Evolutionary conservation across 2,329 filamentous ascomycete species (phyloP), one percentile per base, ranked within the genome.

Genomic region (Raffaelea arxii): DNA sequence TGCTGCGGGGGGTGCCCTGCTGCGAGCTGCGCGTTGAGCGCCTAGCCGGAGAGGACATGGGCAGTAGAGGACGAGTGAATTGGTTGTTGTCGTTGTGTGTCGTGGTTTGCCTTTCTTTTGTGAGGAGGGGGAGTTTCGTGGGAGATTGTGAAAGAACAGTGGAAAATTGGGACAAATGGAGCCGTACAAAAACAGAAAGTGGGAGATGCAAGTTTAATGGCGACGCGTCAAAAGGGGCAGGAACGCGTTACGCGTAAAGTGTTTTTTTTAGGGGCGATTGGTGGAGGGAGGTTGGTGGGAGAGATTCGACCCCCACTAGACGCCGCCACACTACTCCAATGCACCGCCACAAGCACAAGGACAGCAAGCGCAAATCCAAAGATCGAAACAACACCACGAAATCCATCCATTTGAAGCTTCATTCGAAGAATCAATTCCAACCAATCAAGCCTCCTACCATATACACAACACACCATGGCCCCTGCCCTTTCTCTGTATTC

Each of bases 31-130:
- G 75, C 78, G 72, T 56, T 74, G 70, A 56, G 70, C 68, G 50
- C 25, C 50, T 25, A 43, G 49, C 64, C 35, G 79, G 79, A 22
- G 80, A 82, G 58, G 80, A 84, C 79, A 83, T 83, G 47, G 50
- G 66, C 57, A 36, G 48, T 43, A 30, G 46, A 16, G 46, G 35
- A 16, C 24, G 23, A 12, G 10, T 53, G 47, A 42, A 32, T 25
- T 23, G 22, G 23, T 35, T 10, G 10, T 25, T 22, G 3, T 30
- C 3, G 37, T 23, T 25, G 23, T 46, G 32, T 41, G 25, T 43
- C 30, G 21, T 40, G n/a, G n/a, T n/a, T n/a, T n/a, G n/a, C n/a
- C n/a, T n/a, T n/a, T n/a, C n/a, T n/a, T n/a, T n/a, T n/a, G n/a
- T n/a, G n/a, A n/a, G n/a, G n/a, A n/a, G n/a, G n/a, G n/a, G n/a